These are phyloP conservation scores for Lasiodiplodia sp. DNA, from an alignment of 2,329 filamentous ascomycete species.

Conservation along the genomic window DNA sequence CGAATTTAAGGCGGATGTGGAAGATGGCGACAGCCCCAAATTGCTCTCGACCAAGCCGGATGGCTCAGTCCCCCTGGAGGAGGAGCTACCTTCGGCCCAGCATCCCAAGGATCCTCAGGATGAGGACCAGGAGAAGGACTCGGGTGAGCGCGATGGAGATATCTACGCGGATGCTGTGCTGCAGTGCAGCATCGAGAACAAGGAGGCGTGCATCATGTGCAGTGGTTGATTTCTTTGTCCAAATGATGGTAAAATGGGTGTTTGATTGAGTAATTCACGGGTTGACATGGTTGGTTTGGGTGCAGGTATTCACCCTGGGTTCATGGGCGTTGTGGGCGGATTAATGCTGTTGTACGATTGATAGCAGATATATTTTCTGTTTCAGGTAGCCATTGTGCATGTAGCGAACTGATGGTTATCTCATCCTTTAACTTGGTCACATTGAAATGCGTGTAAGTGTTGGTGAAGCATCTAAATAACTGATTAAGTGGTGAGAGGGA, in stretches of 20 bases:
- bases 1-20: constrained; percentile 77
- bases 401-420: not conserved
- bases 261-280: constrained; percentile 12
- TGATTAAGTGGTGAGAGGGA: too few species aligned
- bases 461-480: too few species aligned
- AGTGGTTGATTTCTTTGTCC: constrained; percentile 1
- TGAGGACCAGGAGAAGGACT: constrained; percentile 77
- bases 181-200: constrained; percentile 96
- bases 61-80: constrained; percentile 63
- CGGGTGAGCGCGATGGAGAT: constrained; percentile 80
- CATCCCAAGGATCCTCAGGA: constrained; percentile 59
- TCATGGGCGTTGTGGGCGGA: constrained; percentile 15
- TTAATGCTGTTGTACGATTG: not conserved
- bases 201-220: constrained; percentile 95
- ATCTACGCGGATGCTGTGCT: constrained; percentile 95
- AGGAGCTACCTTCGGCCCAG: constrained; percentile 68
- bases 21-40: constrained; percentile 81
- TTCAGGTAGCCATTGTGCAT: constrained; percentile 11
- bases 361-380: not conserved
- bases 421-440: not conserved
- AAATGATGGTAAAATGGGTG: constrained; percentile 6
- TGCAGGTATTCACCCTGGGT: constrained; percentile 6
- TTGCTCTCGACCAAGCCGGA: constrained; percentile 75
- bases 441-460: not conserved
- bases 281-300: constrained; percentile 5